Evolutionary conservation across 2,329 filamentous ascomycete genomes (phyloP).

Genomic region (Penicillium expansum): DNA sequence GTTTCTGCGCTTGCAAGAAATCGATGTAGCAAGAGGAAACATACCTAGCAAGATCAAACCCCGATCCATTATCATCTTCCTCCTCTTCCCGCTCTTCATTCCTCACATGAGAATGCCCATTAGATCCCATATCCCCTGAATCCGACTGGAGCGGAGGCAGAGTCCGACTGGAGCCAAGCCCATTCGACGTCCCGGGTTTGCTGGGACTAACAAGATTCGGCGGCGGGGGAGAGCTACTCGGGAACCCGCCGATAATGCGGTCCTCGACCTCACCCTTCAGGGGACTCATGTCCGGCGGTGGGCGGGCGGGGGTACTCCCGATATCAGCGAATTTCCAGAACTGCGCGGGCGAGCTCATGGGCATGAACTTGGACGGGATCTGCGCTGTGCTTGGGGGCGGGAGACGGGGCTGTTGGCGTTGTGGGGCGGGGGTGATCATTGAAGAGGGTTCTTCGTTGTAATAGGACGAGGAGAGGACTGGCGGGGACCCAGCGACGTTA

Average conservation of each 20-base stretch:
- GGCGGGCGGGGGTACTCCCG: conserved; percentile 45
- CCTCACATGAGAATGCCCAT: conserved; percentile 13
- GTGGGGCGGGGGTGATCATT: conserved; percentile 50
- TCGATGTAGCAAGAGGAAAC: conserved; percentile 12
- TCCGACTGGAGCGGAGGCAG: conserved; percentile 35
- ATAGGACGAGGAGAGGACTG: conserved; percentile 49
- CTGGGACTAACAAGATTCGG: conserved; percentile 47
- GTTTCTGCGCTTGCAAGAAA: background rate
- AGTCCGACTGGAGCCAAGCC: conserved; percentile 29
- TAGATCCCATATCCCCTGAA: conserved; percentile 22
- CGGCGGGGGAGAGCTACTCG: conserved; percentile 50
- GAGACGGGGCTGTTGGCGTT: conserved; percentile 48
- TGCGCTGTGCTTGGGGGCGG: conserved; percentile 50
- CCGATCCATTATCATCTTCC: conserved; percentile 39
- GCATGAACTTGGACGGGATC: conserved; percentile 52
- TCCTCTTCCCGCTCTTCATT: conserved; percentile 43
- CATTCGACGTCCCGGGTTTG: conserved; percentile 40
- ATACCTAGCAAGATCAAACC: conserved; percentile 49
- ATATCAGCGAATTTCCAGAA: conserved; percentile 52
- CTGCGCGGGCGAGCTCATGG: conserved; percentile 50
- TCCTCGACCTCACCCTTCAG: conserved; percentile 44
- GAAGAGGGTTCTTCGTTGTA: conserved; percentile 47
- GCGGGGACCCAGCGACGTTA: conserved; percentile 43
- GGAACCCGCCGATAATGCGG: conserved; percentile 37
- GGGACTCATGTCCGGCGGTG: conserved; percentile 47